A percentile compares a stretch with the other conserved stretches of the same genome.
Evolutionary conservation across 2,329 filamentous ascomycete species (phyloP).

Genomic region (Ophiostoma piceae): DNA sequence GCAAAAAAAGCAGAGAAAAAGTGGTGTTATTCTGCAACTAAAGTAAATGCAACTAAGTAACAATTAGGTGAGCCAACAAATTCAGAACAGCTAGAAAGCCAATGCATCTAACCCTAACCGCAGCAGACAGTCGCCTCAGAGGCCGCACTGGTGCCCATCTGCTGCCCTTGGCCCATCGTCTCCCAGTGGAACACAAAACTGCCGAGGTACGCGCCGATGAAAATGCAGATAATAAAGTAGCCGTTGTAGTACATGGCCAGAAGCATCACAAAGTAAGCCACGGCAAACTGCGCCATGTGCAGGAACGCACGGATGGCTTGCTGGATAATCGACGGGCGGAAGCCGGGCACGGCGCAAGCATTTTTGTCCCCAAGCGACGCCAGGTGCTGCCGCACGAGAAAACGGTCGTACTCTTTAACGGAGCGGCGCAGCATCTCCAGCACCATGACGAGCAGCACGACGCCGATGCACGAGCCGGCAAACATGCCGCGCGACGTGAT

Average conservation of each 20-base stretch:
- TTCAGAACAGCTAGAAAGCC: neutral
- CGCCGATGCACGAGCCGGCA: conserved; percentile 72
- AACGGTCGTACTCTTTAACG: conserved; percentile 67
- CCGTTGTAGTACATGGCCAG: conserved; percentile 60
- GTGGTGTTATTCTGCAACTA: conserved; percentile 1
- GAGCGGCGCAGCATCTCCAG: conserved; percentile 68
- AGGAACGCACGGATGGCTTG: conserved; percentile 62
- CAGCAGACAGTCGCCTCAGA: conserved; percentile 32
- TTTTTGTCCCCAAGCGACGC: neutral
- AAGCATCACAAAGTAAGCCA: conserved; percentile 77
- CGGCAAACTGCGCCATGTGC: conserved; percentile 65
- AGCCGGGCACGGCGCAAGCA: conserved; percentile 26
- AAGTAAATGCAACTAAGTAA: neutral
- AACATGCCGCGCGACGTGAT: conserved; percentile 67
- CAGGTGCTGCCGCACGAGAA: conserved; percentile 51
- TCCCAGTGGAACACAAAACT: conserved; percentile 72
- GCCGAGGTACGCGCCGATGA: conserved; percentile 69
- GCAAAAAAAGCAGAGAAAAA: neutral
- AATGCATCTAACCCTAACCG: conserved; percentile 26
- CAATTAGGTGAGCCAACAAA: neutral
- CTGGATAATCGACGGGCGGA: conserved; percentile 58
- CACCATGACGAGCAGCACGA: conserved; percentile 64
- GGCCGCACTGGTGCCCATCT: conserved; percentile 28
- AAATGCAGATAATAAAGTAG: conserved; percentile 76
- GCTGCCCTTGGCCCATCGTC: conserved; percentile 33